Evolutionary conservation across 176 grass and related monocot genomes (phyloP), one percentile per base, ranked within the genome.

Genomic region (Neostapfia colusana): DNA sequence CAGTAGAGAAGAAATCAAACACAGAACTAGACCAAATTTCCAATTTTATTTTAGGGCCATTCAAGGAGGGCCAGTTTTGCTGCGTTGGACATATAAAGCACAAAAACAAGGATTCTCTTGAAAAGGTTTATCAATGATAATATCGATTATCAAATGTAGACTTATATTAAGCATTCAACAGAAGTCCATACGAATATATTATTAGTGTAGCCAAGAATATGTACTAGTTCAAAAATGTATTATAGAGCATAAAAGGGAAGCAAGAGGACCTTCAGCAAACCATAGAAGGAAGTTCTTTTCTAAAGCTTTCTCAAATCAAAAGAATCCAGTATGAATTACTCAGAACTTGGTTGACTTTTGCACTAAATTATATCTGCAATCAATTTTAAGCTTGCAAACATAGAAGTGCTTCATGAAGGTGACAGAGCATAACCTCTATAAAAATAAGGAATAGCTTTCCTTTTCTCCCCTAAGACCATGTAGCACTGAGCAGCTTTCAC

Each of bases 401-500:
- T 16, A 68, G 14, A 83, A 58, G 27, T 59, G 64, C 21, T 51
- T 54, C 21, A 13, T 78, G 57, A 72, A 63, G 56, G 57, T 55
- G 78, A 81, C 41, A n/a, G 63, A 84, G 49, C 21, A 81, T 36
- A 80, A 95, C 92, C 92, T 98, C 88, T 82, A 67, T 92, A 89
- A 64, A 93, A 93, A 82, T 90, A 98, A 55, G 79, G 63, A 77
- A 92, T 76, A 49, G 95, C 91, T 69, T 92, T 87, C 60, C 61
- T 73, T 62, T 79, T 87, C 53, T 94, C 87, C 82, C 82, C 76
- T 67, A 90, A 34, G 53, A 82, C 72, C 66, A 90, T 82, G 87
- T 86, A 94, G 86, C 95, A 98, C 82, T 84, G 72, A 82, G 89
- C 95, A 49, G 90, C 75, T 86, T 94, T 93, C 67, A 88, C 62